Evolutionary conservation across 2,329 filamentous ascomycete genomes (phyloP).

Genomic region (Cladophialophora carrionii): DNA sequence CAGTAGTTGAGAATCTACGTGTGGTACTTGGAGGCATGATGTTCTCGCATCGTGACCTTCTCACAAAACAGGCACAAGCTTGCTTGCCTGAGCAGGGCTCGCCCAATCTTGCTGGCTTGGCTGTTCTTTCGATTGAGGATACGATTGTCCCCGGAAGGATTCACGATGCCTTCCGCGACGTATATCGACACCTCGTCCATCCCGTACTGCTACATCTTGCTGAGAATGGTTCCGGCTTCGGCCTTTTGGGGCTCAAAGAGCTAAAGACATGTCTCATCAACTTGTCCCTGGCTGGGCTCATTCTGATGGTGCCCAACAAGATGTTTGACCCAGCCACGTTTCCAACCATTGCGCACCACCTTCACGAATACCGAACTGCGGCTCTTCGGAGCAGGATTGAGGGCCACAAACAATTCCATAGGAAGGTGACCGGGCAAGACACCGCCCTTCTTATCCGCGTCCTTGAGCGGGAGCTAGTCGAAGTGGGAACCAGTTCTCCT

Average conservation of each 20-base stretch:
- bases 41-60: conserved; percentile 20
- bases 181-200: conserved; percentile 22
- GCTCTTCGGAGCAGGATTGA: conserved; percentile 61
- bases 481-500: conserved; percentile 68
- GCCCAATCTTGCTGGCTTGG: conserved; percentile 13
- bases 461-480: conserved; percentile 63
- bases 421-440: conserved; percentile 67
- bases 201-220: conserved; percentile 16
- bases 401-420: conserved; percentile 68
- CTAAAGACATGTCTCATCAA: conserved; percentile 71
- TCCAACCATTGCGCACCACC: conserved; percentile 64
- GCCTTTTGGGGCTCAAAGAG: conserved; percentile 3
- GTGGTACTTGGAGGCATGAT: conserved; percentile 25
- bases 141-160: conserved; percentile 12
- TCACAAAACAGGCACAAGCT: conserved; percentile 22
- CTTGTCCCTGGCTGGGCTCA: conserved; percentile 73
- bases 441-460: conserved; percentile 68
- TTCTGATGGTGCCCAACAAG: conserved; percentile 82
- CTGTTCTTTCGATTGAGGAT: conserved; percentile 9
- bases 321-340: conserved; percentile 77
- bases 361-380: conserved; percentile 60
- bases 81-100: conserved; percentile 8
- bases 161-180: conserved; percentile 15
- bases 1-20: conserved; percentile 13
- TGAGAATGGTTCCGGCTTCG: not conserved